Percentiles rank a stretch among this genome's conserved stretches.
These are phyloP conservation scores for Patellaria atrata DNA, from an alignment of 495 filamentous ascomycete species.

Conservation along the genomic window DNA sequence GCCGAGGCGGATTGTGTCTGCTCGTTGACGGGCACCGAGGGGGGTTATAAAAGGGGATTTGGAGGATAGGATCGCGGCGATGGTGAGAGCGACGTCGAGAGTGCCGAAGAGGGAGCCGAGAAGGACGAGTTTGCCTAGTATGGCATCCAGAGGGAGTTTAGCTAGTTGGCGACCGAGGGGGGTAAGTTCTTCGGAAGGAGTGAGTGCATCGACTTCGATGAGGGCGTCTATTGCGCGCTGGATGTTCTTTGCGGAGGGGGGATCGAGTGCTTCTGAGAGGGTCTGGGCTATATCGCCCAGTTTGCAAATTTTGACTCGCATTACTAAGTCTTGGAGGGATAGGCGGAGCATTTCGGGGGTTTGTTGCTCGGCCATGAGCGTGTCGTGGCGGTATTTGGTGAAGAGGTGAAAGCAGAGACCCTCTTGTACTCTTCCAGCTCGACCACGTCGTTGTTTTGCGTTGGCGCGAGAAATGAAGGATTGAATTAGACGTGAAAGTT, in stretches of 20 bases:
- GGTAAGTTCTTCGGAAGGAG: conserved; percentile 64
- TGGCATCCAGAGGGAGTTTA: conserved; percentile 80
- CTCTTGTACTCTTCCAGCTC: conserved; percentile 90
- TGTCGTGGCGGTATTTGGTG: conserved; percentile 72
- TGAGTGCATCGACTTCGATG: conserved; percentile 85
- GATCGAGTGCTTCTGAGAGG: conserved; percentile 76
- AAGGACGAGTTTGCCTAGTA: conserved; percentile 83
- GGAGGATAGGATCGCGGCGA: conserved; percentile 82
- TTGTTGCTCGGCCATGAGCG: conserved; percentile 72
- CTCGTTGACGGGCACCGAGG: conserved; percentile 66
- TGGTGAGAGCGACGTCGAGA: conserved; percentile 75
- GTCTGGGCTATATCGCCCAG: conserved; percentile 84
- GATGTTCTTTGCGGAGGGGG: conserved; percentile 81
- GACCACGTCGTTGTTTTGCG: conserved; percentile 81
- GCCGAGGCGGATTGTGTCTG: conserved; percentile 55
- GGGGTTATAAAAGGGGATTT: conserved; percentile 86
- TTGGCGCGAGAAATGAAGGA: conserved; percentile 89
- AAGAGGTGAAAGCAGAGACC: conserved; percentile 94
- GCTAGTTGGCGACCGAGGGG: conserved; percentile 74
- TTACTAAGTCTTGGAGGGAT: conserved; percentile 81
- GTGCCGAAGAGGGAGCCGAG: conserved; percentile 74
- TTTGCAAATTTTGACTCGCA: conserved; percentile 95
- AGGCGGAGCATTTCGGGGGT: conserved; percentile 90
- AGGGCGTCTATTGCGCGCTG: conserved; percentile 81
- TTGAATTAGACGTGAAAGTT: conserved; percentile 78